Evolutionary conservation across 169 alveolate species (phyloP).

Genomic region (Plasmodium ovale): DNA sequence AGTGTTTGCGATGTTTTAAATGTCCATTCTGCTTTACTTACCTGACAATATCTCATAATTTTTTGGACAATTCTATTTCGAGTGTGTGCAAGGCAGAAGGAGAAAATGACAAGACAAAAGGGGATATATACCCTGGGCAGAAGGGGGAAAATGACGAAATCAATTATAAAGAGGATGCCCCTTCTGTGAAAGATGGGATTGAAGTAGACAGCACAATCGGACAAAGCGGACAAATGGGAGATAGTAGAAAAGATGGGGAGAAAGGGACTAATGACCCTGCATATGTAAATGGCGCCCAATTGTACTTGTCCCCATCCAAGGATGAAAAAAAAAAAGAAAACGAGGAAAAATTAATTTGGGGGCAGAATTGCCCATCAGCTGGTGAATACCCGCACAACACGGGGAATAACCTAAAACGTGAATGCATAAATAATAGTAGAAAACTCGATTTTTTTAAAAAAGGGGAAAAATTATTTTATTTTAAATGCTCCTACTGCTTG

Average conservation of each 20-base stretch:
- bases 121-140: not conserved
- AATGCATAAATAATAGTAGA: not conserved
- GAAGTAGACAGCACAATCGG: not conserved
- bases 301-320: not conserved
- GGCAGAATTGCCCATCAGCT: constrained; percentile 9
- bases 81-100: constrained; percentile 1
- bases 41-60: constrained; percentile 27
- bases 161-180: not conserved
- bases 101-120: not conserved
- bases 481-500: constrained; percentile 62
- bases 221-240: too few relatives aligned
- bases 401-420: not conserved
- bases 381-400: constrained; percentile 1
- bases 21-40: constrained; percentile 60
- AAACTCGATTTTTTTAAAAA: constrained; percentile 1
- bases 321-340: not conserved
- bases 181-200: not conserved
- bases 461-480: constrained; percentile 32
- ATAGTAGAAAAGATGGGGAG: too few relatives aligned
- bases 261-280: not conserved
- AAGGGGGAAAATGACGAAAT: not conserved
- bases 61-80: constrained; percentile 1
- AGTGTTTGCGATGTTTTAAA: constrained; percentile 69
- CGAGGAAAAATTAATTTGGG: not conserved
- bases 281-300: not conserved